Conservation (phyloP, 495 filamentous ascomycete species). For the Chaetomidium leptoderma region DNA sequence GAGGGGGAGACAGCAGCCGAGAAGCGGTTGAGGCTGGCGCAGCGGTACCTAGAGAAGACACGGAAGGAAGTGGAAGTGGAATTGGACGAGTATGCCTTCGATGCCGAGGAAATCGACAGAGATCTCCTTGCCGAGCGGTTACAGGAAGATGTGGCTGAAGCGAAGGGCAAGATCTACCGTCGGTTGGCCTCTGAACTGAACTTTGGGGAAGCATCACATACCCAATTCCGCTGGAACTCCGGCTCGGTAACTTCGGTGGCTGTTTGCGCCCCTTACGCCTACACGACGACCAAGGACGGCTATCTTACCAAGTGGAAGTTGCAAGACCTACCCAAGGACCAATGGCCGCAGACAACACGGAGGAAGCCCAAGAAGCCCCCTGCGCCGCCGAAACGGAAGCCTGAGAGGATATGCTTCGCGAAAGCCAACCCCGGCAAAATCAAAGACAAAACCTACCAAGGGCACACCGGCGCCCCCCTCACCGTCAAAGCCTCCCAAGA, state of each 20-base stretch:
- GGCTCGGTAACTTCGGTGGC: constrained; percentile 75
- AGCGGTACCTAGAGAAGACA: constrained; percentile 89
- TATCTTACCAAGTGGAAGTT: constrained; percentile 84
- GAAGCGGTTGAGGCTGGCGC: constrained; percentile 79
- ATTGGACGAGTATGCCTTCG: constrained; percentile 65
- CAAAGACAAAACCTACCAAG: constrained; percentile 60
- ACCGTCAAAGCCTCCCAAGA: constrained; percentile 80
- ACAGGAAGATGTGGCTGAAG: constrained; percentile 88
- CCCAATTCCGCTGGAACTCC: constrained; percentile 71
- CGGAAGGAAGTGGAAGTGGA: constrained; percentile 61
- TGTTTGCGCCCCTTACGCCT: constrained; percentile 69
- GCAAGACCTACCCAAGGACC: constrained; percentile 52
- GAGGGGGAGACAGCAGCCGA: constrained; percentile 80
- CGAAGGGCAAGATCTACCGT: constrained; percentile 84
- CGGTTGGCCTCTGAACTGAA: constrained; percentile 65
- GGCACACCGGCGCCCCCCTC: constrained; percentile 72
- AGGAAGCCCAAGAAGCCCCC: constrained; percentile 59
- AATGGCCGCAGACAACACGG: constrained; percentile 49
- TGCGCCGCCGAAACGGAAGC: constrained; percentile 62
- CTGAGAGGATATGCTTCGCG: constrained; percentile 62
- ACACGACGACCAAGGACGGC: constrained; percentile 82
- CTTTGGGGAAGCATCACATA: constrained; percentile 57
- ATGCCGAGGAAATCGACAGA: constrained; percentile 86
- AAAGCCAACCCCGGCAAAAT: constrained; percentile 61
- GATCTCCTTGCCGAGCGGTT: constrained; percentile 86